Conservation (phyloP, 805 yeast genomes). For the Metschnikowia vanudenii region DNA sequence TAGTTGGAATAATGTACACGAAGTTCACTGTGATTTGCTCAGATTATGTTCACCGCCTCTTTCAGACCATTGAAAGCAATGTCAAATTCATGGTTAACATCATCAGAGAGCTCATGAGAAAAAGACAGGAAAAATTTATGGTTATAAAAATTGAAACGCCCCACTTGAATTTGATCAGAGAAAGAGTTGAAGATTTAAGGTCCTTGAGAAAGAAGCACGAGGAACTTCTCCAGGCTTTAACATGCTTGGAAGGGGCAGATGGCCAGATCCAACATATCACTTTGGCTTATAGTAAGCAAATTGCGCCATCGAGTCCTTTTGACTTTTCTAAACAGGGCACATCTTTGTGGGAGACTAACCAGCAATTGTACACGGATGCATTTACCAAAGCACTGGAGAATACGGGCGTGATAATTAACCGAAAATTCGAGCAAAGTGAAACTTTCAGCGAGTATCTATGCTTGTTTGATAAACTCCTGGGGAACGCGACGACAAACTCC, state of each 20-base stretch:
- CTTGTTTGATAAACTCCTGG: conserved; percentile 25
- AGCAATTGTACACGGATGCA: conserved; percentile 25
- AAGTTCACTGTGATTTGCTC: conserved; percentile 36
- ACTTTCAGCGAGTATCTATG: conserved; percentile 29
- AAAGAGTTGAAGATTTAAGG: conserved; percentile 42
- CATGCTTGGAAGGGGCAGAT: conserved; percentile 18
- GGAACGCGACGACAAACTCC: conserved; percentile 7
- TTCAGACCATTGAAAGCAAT: conserved; percentile 57
- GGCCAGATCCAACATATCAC: conserved; percentile 20
- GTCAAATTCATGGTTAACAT: conserved; percentile 62
- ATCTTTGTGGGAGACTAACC: conserved; percentile 30
- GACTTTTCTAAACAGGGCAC: conserved; percentile 35
- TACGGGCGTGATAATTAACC: conserved; percentile 26
- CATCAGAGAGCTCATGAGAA: conserved; percentile 73
- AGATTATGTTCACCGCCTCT: conserved; percentile 27
- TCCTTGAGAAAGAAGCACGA: conserved; percentile 55
- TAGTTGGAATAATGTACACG: conserved; percentile 44
- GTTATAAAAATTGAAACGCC: conserved; percentile 58
- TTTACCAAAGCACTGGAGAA: conserved; percentile 23
- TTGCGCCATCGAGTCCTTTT: conserved; percentile 29
- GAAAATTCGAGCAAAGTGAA: conserved; percentile 25
- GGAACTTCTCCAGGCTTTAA: conserved; percentile 40
- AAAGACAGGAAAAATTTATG: conserved; percentile 67
- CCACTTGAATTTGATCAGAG: conserved; percentile 31
- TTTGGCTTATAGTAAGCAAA: conserved; percentile 29